phyloP scores from a whole-genome alignment of 805 yeast genomes.

The Yueomyces sp. region DNA sequence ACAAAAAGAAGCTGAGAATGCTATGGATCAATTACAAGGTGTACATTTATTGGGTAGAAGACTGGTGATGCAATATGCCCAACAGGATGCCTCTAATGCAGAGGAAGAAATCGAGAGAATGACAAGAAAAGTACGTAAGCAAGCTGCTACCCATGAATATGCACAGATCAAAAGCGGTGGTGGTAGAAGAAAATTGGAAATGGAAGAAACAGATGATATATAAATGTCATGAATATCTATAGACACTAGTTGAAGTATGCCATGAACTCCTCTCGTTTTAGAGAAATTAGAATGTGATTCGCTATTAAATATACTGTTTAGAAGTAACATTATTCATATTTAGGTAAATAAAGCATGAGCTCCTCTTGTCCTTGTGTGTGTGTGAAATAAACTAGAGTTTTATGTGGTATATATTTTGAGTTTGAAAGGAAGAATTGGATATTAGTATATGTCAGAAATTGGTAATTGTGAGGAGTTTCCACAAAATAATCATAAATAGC shows the following conservation, averaged over 20 bases:
- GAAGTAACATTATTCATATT: too few relatives aligned
- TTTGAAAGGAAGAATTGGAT: too few relatives aligned
- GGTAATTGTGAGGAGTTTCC: too few relatives aligned
- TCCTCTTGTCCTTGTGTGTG: too few relatives aligned
- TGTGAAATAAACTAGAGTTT: too few relatives aligned
- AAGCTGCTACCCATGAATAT: conserved; percentile 62
- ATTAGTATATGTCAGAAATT: too few relatives aligned
- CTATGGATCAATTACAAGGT: conserved; percentile 87
- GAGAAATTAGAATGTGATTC: too few relatives aligned
- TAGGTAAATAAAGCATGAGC: too few relatives aligned
- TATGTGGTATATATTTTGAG: too few relatives aligned
- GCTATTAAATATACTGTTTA: too few relatives aligned
- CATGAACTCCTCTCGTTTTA: neutral
- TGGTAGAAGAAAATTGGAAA: conserved; percentile 54
- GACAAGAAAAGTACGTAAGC: conserved; percentile 75
- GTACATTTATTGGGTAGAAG: conserved; percentile 95
- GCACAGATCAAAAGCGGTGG: conserved; percentile 61
- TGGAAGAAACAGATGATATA: conserved; percentile 30
- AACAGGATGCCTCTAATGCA: conserved; percentile 65
- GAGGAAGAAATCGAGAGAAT: conserved; percentile 84
- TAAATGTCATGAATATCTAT: too few relatives aligned
- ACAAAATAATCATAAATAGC: too few relatives aligned
- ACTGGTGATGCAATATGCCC: conserved; percentile 85
- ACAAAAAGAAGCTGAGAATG: conserved; percentile 83
- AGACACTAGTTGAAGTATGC: neutral